A percentile compares a stretch with the other conserved stretches of the same genome.
Conservation (phyloP, 257 asterid genomes). For the Solanum verrucosum region DNA sequence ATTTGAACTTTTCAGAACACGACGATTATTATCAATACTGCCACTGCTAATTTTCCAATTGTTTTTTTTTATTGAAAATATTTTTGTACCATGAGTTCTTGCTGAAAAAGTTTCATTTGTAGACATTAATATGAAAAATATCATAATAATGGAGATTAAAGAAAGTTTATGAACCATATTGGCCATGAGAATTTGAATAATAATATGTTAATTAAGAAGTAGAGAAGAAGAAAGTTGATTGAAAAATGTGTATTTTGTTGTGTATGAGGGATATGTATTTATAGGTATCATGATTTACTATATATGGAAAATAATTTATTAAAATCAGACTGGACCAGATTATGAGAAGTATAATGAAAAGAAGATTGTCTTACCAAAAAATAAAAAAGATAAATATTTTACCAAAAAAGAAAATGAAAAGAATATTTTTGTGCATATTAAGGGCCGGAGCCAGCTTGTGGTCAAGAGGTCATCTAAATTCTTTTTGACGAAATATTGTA, state of each 20-base stretch:
- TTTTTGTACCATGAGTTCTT: background rate
- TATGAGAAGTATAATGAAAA: too few relatives aligned
- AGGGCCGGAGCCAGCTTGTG: too few relatives aligned
- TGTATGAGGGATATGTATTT: background rate
- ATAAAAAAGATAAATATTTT: too few relatives aligned
- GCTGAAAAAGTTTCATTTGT: background rate
- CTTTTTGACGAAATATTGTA: too few relatives aligned
- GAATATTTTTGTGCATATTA: background rate
- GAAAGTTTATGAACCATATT: background rate
- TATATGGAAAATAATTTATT: too few relatives aligned
- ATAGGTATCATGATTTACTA: background rate
- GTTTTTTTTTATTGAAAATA: background rate
- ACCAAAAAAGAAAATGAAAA: background rate
- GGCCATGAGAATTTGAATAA: background rate
- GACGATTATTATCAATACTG: background rate
- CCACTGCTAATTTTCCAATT: background rate
- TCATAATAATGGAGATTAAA: too few relatives aligned
- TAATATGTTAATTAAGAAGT: too few relatives aligned
- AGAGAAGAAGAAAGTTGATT: background rate
- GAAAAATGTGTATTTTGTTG: background rate
- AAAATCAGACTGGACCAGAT: too few relatives aligned
- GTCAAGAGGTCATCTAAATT: too few relatives aligned
- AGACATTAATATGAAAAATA: background rate
- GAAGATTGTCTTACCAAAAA: too few relatives aligned
- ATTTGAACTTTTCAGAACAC: background rate